Percentiles rank a stretch among this genome's conserved stretches.
Conservation (phyloP, 495 filamentous ascomycete genomes). For the Aspergillus ostianus region DNA sequence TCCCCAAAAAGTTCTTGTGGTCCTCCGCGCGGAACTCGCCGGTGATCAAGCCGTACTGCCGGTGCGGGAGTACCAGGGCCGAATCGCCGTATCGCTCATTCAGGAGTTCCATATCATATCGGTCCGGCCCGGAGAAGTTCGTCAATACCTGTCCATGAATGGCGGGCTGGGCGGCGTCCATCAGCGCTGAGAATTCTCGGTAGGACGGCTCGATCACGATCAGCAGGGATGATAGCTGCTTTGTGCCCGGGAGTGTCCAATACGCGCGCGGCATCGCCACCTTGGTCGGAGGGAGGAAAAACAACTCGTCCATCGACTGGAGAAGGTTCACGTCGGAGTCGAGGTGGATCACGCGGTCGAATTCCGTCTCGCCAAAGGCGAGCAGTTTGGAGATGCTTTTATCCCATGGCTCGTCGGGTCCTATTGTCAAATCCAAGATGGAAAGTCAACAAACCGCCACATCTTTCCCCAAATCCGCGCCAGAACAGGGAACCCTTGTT, state of each 20-base stretch:
- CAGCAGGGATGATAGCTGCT: slow-evolving; percentile 58
- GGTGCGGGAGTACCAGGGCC: slow-evolving; percentile 73
- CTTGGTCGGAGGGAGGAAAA: slow-evolving; percentile 60
- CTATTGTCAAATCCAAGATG: slow-evolving; percentile 8
- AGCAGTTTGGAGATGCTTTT: slow-evolving; percentile 68
- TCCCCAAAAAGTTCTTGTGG: slow-evolving; percentile 63
- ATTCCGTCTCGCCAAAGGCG: slow-evolving; percentile 68
- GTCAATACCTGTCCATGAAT: slow-evolving; percentile 33
- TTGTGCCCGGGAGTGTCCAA: slow-evolving; percentile 58
- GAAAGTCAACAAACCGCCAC: neutral
- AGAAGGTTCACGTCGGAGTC: slow-evolving; percentile 68
- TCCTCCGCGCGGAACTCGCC: slow-evolving; percentile 66
- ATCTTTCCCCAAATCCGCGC: neutral
- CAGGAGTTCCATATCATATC: slow-evolving; percentile 72
- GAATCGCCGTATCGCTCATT: slow-evolving; percentile 66
- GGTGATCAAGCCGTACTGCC: slow-evolving; percentile 66
- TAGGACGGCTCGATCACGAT: slow-evolving; percentile 64
- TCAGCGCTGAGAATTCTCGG: slow-evolving; percentile 51
- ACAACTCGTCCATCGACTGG: slow-evolving; percentile 69
- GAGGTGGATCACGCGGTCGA: slow-evolving; percentile 63
- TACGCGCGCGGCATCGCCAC: slow-evolving; percentile 70
- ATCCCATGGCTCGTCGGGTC: slow-evolving; percentile 50
- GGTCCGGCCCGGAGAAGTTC: slow-evolving; percentile 20
- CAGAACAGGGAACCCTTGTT: neutral
- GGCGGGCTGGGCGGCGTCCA: slow-evolving; percentile 34